Evolutionary conservation across 2,329 filamentous ascomycete genomes (phyloP), one percentile per base, ranked within the genome.

Genomic region (Didymellaceae sp.): DNA sequence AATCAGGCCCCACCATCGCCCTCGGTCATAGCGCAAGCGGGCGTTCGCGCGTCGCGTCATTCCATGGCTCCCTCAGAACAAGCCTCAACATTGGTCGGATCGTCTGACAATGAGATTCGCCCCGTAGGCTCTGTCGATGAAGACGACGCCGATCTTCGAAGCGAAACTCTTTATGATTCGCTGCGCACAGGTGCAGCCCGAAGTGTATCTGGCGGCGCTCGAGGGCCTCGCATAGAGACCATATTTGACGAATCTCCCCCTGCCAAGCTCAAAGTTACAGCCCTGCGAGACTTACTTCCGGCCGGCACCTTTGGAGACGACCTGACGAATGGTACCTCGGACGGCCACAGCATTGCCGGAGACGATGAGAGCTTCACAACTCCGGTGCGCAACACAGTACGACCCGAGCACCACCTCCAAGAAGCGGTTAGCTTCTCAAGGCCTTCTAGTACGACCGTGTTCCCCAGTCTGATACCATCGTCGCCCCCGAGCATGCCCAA

Each of bases 201-300:
- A 54, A 87, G 86, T 55, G 80, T 82, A 45, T 83, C 86, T 45
- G 62, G 63, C 52, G 83, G 84, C 25, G 81, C 85, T 37, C 85
- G 90, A 66, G 88, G 87, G 21, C 87, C 88, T 13, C 77, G 80
- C 39, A 85, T 91, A 40, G 88, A 91, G 65, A 89, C 85, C 18
- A 89, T 91, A 78, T 92, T 91, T 71, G 88, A 92, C 72, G 89
- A 92, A 62, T 90, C 88, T 11, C 87, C 86, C 26, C 64, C 72
- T 35, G 71, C 68, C 37, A 76, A 77, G 55, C 65, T 73, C 54
- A 78, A 74, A 59, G 61, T 77, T 42, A 68, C 75, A 44, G 73
- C 74, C 46, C 68, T 82, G 35, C 74, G 77, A 50, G 78, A 82
- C 57, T 70, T 82, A 14, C 70, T 81, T 7, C 77, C 76, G 22